phyloP scores from a whole-genome alignment of 2,329 filamentous ascomycete genomes.

The Colletotrichum aenigma region DNA sequence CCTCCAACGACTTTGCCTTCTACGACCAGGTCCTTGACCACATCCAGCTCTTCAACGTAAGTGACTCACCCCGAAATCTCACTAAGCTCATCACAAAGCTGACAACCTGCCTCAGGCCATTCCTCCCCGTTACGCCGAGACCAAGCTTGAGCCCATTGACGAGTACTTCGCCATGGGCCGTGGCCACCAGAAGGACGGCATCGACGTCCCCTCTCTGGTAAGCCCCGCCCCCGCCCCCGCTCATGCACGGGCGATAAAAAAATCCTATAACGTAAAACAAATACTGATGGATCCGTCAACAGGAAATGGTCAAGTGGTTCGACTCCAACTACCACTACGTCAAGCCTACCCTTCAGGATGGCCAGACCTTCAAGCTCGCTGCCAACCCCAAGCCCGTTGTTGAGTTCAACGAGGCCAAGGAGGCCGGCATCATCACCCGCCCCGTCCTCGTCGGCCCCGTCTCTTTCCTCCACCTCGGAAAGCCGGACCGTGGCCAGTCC shows the following conservation, averaged over 20 bases:
- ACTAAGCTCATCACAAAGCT: not conserved
- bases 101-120: conserved; percentile 68
- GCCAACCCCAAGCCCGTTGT: conserved; percentile 89
- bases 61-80: conserved; percentile 34
- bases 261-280: conserved; percentile 31
- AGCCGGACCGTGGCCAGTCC: conserved; percentile 94
- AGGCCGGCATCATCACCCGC: conserved; percentile 89
- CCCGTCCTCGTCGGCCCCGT: conserved; percentile 95
- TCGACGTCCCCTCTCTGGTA: conserved; percentile 84
- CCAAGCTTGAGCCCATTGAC: conserved; percentile 86
- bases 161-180: conserved; percentile 99
- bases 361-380: conserved; percentile 92
- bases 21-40: conserved; percentile 98
- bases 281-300: conserved; percentile 1
- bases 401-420: conserved; percentile 98
- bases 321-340: conserved; percentile 99
- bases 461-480: conserved; percentile 96
- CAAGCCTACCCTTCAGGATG: conserved; percentile 97
- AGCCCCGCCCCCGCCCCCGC: conserved; percentile 15
- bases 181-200: conserved; percentile 92
- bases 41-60: conserved; percentile 96
- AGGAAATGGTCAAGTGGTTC: conserved; percentile 99
- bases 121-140: conserved; percentile 91
- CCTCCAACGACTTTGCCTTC: conserved; percentile 99
- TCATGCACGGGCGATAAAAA: conserved; percentile 37